Conservation (phyloP, 73 alveolate genomes). For the Paramecium octaurelia region DNA sequence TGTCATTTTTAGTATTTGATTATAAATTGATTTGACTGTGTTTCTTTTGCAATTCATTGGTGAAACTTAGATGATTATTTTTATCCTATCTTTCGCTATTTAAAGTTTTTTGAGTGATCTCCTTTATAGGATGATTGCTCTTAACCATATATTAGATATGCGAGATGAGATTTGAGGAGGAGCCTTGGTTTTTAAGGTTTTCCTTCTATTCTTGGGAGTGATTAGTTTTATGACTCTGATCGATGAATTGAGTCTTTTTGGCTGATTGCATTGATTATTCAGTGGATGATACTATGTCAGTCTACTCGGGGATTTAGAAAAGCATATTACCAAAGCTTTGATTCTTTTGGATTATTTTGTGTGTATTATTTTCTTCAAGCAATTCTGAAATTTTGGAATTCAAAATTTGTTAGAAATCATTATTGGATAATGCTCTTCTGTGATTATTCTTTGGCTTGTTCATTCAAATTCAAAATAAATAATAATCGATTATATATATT, state of each 20-base stretch:
- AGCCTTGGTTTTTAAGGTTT: not conserved
- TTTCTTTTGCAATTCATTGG: not conserved
- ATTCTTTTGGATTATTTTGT: not conserved
- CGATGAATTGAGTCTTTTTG: not conserved
- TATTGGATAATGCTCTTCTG: conserved; percentile 4
- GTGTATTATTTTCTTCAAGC: not conserved
- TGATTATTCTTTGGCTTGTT: not conserved
- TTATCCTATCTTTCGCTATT: not conserved
- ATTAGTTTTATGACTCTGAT: not conserved
- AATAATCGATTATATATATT: not conserved
- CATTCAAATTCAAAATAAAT: conserved; percentile 22
- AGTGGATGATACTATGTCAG: not conserved
- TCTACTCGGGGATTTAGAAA: not conserved
- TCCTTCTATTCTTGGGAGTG: not conserved
- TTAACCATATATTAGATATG: not conserved
- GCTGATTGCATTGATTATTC: not conserved
- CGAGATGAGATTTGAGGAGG: not conserved
- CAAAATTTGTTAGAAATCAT: not conserved
- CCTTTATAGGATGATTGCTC: not conserved
- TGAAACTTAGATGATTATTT: not conserved
- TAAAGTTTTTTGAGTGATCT: not conserved
- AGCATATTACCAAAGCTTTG: not conserved
- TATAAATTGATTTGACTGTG: not conserved
- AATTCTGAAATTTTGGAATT: not conserved
- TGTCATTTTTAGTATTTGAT: not conserved